Conservation (phyloP, 768 basidiomycete genomes). For the Favolaschia claudopus region DNA sequence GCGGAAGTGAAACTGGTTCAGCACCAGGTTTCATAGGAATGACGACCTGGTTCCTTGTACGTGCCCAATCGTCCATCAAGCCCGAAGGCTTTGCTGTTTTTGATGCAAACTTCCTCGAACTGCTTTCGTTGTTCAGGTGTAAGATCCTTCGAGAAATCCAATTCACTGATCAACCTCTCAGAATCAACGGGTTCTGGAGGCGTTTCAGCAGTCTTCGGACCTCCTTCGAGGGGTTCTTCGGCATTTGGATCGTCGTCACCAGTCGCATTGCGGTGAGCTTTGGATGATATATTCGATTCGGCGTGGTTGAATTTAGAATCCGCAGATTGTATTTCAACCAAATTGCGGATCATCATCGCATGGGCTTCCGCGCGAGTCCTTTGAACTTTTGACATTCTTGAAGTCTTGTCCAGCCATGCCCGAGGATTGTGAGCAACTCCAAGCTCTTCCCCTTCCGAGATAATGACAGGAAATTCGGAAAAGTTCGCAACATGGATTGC, state of each 20-base stretch:
- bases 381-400: neutral
- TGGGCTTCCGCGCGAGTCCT: neutral
- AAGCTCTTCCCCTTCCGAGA: constrained; percentile 17
- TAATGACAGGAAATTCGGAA: constrained; percentile 2
- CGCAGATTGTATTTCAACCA: no score
- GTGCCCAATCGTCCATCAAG: constrained; percentile 41
- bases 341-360: neutral
- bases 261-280: neutral
- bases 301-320: neutral
- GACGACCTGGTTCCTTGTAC: constrained; percentile 29
- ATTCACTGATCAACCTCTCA: neutral
- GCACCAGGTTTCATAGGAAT: constrained; percentile 34
- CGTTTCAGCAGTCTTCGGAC: constrained; percentile 38
- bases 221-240: no score
- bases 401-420: constrained; percentile 17
- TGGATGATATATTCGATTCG: neutral
- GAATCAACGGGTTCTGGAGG: constrained; percentile 23
- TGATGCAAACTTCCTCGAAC: constrained; percentile 26
- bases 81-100: constrained; percentile 35
- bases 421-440: constrained; percentile 10
- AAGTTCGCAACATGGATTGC: no score
- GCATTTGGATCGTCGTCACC: constrained; percentile 11
- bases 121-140: neutral
- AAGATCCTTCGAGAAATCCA: constrained; percentile 1
- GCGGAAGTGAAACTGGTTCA: constrained; percentile 36